These are phyloP conservation scores for Entomortierella parvispora DNA, from an alignment of 192 early-diverging fungal genomes.

Conservation along the genomic window DNA sequence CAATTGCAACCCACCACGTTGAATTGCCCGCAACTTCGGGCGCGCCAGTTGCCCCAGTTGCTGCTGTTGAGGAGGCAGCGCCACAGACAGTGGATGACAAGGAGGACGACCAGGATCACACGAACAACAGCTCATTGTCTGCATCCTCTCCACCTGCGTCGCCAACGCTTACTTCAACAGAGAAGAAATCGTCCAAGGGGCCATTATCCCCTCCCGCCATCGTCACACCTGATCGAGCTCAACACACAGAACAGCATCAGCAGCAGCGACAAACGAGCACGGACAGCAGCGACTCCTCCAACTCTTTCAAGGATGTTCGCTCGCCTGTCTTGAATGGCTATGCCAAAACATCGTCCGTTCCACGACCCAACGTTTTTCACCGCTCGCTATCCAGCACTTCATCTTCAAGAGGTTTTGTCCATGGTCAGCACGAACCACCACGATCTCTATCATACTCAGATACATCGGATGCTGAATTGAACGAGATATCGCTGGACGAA, in stretches of 20 bases:
- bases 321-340: slow-evolving; percentile 11
- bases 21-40: neutral
- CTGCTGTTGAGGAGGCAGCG: neutral
- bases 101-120: neutral
- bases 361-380: slow-evolving; percentile 3
- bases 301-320: slow-evolving; percentile 1
- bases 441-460: slow-evolving; percentile 28
- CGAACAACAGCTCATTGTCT: neutral
- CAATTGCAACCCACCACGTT: neutral
- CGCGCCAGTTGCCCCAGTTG: neutral
- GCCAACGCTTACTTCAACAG: neutral
- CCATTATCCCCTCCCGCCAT: neutral
- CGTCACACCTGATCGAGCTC: neutral
- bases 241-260: neutral
- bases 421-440: slow-evolving; percentile 8
- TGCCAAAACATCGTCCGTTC: neutral
- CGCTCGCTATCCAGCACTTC: slow-evolving; percentile 23
- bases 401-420: slow-evolving; percentile 9
- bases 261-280: slow-evolving; percentile 15
- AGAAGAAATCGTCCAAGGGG: neutral
- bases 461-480: slow-evolving; percentile 30
- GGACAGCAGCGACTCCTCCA: slow-evolving; percentile 36
- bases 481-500: slow-evolving; percentile 43
- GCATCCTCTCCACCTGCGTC: slow-evolving; percentile 15
- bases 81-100: neutral